Base-by-base conservation (phyloP, 2,329 filamentous ascomycete genomes). In the Didymella segeticola region DNA sequence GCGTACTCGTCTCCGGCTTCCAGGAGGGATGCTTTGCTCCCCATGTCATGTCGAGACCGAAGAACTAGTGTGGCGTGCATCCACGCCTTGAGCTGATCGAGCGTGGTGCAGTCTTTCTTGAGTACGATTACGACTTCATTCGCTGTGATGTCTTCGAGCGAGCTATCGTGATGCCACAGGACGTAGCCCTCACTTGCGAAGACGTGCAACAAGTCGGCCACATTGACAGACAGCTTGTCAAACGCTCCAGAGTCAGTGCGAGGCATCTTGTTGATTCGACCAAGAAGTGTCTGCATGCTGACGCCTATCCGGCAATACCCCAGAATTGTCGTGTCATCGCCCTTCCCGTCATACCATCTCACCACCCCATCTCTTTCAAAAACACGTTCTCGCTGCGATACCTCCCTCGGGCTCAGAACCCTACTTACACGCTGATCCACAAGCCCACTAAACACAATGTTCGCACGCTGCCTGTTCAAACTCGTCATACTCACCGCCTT, bases 391-490 rank as follows among this genome's bases (percentile, higher is more conserved):
- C 75, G 69, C 19, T 61, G 66, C 0, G 90, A 83, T 1, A 92
- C 86, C 60, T 92, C 79, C 7, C 79, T 75, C 0, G 91, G 92
- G 0, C 81, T 81, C 3, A 90, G 79, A 2, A n/a, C n/a, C n/a
- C n/a, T n/a, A 90, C 75, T 29, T 10, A n/a, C n/a, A n/a, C n/a
- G n/a, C n/a, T n/a, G n/a, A 15, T 68, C 56, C 19, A 73, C 41
- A 4, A 72, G 45, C 47, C 83, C 78, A 33, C 84, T 82, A 64
- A 93, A 87, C 1, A 96, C 80, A 17, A 97, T 86, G 41, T 88
- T 90, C 1, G 92, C 90, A 29, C 95, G 85, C 74, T 98, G 93
- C 19, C 91, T 83, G 75, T 96, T 98, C 29, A 98, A 80, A 6
- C 86, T 90, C 31, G 84, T 84, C 87, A 98, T 91, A 70, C 86